A percentile compares a stretch with the other conserved stretches of the same genome.
phyloP scores from a whole-genome alignment of 2,329 filamentous ascomycete species.

The Ophiostoma tasmaniense region DNA sequence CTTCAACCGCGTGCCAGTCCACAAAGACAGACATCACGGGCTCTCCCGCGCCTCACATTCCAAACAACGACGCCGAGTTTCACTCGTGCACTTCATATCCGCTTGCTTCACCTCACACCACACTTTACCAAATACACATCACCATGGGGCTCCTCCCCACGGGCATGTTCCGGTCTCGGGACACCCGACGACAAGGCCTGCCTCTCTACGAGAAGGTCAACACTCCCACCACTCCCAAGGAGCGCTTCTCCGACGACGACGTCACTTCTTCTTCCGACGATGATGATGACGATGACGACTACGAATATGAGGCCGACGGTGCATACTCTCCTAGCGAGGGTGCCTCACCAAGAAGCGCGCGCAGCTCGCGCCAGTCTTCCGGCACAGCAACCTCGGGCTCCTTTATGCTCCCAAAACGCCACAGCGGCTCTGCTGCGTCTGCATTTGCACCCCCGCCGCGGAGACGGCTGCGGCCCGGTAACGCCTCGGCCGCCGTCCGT shows the following conservation, averaged over 20 bases:
- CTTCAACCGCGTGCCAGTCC: background rate
- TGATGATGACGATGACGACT: slow-evolving; percentile 33
- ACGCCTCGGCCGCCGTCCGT: slow-evolving; percentile 23
- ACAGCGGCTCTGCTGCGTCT: slow-evolving; percentile 25
- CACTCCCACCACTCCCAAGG: slow-evolving; percentile 35
- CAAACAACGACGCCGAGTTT: background rate
- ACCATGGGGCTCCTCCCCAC: slow-evolving; percentile 42
- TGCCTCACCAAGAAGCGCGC: slow-evolving; percentile 33
- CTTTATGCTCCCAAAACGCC: slow-evolving; percentile 37
- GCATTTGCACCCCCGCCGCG: slow-evolving; percentile 20
- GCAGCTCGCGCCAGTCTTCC: slow-evolving; percentile 47
- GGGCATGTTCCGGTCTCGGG: slow-evolving; percentile 35
- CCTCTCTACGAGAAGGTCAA: slow-evolving; percentile 43
- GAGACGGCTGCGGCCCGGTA: slow-evolving; percentile 10
- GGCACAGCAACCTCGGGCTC: slow-evolving; percentile 35
- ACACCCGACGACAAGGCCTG: slow-evolving; percentile 33
- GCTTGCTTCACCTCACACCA: background rate
- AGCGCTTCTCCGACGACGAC: slow-evolving; percentile 43
- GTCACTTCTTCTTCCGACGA: slow-evolving; percentile 30
- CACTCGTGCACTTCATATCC: background rate
- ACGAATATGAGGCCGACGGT: slow-evolving; percentile 29
- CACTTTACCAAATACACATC: background rate
- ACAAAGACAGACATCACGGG: slow-evolving; percentile 6
- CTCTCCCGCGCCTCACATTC: slow-evolving; percentile 11
- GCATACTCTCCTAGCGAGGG: slow-evolving; percentile 30